Evolutionary conservation across 768 basidiomycete genomes (phyloP).

Genomic region (Auricularia sp.): DNA sequence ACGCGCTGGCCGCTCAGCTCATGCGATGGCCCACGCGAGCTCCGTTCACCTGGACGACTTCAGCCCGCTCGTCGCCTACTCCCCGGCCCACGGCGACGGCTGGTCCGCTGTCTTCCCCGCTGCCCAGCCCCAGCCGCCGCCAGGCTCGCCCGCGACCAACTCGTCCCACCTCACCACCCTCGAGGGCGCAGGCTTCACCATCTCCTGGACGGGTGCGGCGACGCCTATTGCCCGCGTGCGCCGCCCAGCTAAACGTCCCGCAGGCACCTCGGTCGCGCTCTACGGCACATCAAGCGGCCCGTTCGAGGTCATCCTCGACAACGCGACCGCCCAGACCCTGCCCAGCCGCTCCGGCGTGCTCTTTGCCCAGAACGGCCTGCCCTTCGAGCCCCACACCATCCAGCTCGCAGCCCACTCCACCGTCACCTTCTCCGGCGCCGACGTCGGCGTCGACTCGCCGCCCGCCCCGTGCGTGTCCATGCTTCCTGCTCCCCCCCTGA

Average conservation of each 20-base stretch:
- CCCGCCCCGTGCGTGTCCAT: conserved; percentile 22
- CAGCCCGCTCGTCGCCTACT: conserved; percentile 21
- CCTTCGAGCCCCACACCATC: conserved; percentile 42
- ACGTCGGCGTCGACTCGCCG: conserved; percentile 31
- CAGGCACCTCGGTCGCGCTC: conserved; percentile 9
- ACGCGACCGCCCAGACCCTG: neutral
- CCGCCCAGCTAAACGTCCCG: conserved; percentile 13
- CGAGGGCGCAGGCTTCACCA: conserved; percentile 43
- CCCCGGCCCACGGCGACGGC: conserved; percentile 40
- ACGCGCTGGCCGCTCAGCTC: conserved; percentile 6
- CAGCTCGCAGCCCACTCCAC: conserved; percentile 35
- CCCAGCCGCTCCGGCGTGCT: conserved; percentile 29
- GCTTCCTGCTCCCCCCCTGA: neutral
- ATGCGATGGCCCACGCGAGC: conserved; percentile 59
- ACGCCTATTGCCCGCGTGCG: conserved; percentile 24
- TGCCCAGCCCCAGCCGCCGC: conserved; percentile 27
- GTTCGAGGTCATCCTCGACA: conserved; percentile 4
- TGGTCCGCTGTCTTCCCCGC: conserved; percentile 58
- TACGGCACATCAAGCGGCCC: conserved; percentile 3
- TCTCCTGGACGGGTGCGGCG: conserved; percentile 59
- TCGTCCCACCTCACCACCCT: conserved; percentile 54
- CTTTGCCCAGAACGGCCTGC: conserved; percentile 36
- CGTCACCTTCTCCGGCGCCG: conserved; percentile 48
- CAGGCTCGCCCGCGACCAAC: conserved; percentile 34
- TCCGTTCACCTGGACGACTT: conserved; percentile 49